Base-by-base conservation (phyloP, 352 stramenopile species). In the Phytophthora ramorum region DNA sequence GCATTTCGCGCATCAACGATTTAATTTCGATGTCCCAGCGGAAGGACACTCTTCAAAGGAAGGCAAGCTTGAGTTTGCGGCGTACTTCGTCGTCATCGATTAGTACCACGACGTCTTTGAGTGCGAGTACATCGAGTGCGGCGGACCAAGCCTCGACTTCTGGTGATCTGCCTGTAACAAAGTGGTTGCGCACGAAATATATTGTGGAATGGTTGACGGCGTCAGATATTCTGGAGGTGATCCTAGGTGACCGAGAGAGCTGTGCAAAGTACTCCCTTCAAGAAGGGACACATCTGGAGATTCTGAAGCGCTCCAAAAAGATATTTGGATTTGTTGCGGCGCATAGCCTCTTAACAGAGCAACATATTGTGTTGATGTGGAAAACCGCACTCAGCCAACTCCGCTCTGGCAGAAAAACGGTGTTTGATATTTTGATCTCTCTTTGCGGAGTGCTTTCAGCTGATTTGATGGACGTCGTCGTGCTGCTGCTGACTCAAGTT, bases 161-260 rank as follows among this genome's bases (percentile, higher is more conserved):
- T n/a, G 60, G 49, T 9, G 69, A 73, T 0, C 62, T 74, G 19
- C 58, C 69, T 5, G 60, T 75, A 22, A 82, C 87, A 8, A 91
- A 89, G 43, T 95, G 89, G 87, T 65, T 96, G 16, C 82, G 81
- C 12, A 66, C 78, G 13, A 87, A 85, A 50, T 91, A 88, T 46
- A 75, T 95, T 46, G 78, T 85, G n/a, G 81, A 95, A 45, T 96
- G 89, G 89, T 62, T 96, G 14, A 69, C 75, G 7, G 72, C 72
- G n/a, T 93, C 85, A 3, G 80, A 93, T 24, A 81, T 96, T 3
- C 57, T 95, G 7, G 87, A 96, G 64, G 84, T 96, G 26, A 85
- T 96, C 17, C 66, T 95, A 20, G 89, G 89, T 2, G 82, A 96
- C 49, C 71, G 70, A 43, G 80, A 90, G 37, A 71, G 68, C 9